Conservation (phyloP, 148 eudicot genomes). For the Mesembryanthemum crystallinum region DNA sequence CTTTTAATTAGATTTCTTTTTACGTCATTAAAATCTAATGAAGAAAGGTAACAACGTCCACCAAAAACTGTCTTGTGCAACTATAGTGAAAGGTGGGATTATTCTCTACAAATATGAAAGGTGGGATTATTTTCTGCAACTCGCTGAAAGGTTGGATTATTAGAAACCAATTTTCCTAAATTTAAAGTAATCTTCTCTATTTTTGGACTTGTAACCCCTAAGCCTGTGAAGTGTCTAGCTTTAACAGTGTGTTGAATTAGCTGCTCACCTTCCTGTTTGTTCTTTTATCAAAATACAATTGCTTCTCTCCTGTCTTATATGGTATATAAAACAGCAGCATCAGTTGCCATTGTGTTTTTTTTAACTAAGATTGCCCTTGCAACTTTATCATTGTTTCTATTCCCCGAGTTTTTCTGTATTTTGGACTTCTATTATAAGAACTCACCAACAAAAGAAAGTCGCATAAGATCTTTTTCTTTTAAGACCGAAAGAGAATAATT, state of each 20-base stretch:
- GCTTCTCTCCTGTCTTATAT: not conserved
- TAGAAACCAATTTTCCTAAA: too few species aligned
- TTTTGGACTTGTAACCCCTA: not conserved
- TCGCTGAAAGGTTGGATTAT: too few species aligned
- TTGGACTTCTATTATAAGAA: not conserved
- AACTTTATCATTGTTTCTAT: not conserved
- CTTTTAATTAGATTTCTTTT: too few species aligned
- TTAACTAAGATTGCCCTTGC: not conserved
- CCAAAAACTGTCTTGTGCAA: too few species aligned
- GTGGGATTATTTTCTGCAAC: too few species aligned
- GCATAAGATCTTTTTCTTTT: not conserved
- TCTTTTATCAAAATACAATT: not conserved
- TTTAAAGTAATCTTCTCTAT: too few species aligned
- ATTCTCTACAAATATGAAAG: too few species aligned
- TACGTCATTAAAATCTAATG: too few species aligned
- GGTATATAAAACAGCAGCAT: not conserved
- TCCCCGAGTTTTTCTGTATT: not conserved
- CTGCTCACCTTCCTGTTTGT: not conserved
- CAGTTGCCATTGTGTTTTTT: not conserved
- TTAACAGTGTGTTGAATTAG: not conserved
- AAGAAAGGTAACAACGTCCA: too few species aligned
- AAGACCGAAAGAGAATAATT: not conserved
- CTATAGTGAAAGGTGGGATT: not conserved
- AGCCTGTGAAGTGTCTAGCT: not conserved
- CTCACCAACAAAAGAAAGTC: not conserved